A percentile compares a stretch with the other conserved stretches of the same genome.
Conservation (phyloP, 768 basidiomycete genomes). For the Suillus lakei region DNA sequence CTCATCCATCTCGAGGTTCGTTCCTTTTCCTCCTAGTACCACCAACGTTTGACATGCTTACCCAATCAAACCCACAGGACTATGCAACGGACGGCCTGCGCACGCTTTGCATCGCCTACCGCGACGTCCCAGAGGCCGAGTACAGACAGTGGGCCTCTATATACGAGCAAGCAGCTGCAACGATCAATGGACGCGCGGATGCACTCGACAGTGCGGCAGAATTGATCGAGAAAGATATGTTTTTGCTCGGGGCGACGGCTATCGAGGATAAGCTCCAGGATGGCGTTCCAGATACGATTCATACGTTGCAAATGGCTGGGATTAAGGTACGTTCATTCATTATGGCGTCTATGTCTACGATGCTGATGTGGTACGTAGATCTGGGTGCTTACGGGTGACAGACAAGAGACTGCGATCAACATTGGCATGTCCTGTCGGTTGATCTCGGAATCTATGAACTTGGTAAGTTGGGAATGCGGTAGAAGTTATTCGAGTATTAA, state of each 20-base stretch:
- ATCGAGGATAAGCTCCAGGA: slow-evolving; percentile 99
- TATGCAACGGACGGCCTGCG: slow-evolving; percentile 97
- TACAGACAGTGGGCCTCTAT: slow-evolving; percentile 89
- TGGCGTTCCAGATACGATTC: slow-evolving; percentile 97
- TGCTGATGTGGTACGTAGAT: slow-evolving; percentile 51
- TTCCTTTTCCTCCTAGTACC: slow-evolving; percentile 1
- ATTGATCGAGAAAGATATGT: slow-evolving; percentile 92
- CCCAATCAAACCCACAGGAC: slow-evolving; percentile 54
- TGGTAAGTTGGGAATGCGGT: slow-evolving; percentile 52
- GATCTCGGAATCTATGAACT: slow-evolving; percentile 98
- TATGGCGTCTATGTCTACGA: slow-evolving; percentile 8
- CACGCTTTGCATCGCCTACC: slow-evolving; percentile 94
- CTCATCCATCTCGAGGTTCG: slow-evolving; percentile 86
- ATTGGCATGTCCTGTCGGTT: slow-evolving; percentile 97
- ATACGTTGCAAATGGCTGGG: slow-evolving; percentile 96
- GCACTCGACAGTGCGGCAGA: slow-evolving; percentile 95
- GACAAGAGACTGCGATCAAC: slow-evolving; percentile 99
- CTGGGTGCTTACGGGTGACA: slow-evolving; percentile 97
- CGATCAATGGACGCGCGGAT: slow-evolving; percentile 93
- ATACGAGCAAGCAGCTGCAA: slow-evolving; percentile 92
- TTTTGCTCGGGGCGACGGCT: slow-evolving; percentile 93
- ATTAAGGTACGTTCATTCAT: slow-evolving; percentile 68
- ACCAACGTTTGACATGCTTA: slow-evolving; percentile 7
- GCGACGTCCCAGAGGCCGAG: slow-evolving; percentile 90
- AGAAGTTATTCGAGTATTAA: background rate